A percentile compares a stretch with the other conserved stretches of the same genome.
These are phyloP conservation scores for Cercospora nicotianae DNA, from an alignment of 2,329 filamentous ascomycete genomes.

Conservation along the genomic window DNA sequence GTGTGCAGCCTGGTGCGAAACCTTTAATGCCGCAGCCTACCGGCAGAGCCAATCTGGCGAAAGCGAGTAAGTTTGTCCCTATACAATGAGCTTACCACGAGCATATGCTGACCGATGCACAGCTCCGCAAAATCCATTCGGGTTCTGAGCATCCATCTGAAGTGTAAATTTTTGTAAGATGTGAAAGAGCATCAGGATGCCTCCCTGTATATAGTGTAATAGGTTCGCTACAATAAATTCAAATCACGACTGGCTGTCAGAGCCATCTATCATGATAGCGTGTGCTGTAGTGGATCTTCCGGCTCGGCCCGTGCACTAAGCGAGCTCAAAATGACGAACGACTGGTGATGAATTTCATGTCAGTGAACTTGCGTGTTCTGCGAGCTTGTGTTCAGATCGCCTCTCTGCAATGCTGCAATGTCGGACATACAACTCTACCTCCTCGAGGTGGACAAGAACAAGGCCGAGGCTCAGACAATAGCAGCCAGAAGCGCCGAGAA, in stretches of 20 bases:
- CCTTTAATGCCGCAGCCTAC: conserved; percentile 84
- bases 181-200: conserved; percentile 19
- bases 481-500: conserved; percentile 48
- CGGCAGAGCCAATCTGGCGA: conserved; percentile 83
- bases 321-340: conserved; percentile 6
- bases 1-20: conserved; percentile 69
- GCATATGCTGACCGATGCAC: conserved; percentile 9
- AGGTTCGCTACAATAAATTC: conserved; percentile 19
- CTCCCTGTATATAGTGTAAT: conserved; percentile 29
- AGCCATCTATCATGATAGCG: neutral
- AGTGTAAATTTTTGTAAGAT: conserved; percentile 14
- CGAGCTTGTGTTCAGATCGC: neutral
- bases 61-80: conserved; percentile 79
- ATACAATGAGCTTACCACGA: neutral
- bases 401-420: conserved; percentile 41
- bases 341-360: neutral
- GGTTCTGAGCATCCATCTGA: conserved; percentile 51
- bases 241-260: conserved; percentile 3
- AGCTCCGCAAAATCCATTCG: conserved; percentile 71
- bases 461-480: conserved; percentile 47
- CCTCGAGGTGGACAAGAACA: conserved; percentile 52
- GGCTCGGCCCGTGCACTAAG: neutral
- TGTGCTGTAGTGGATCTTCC: neutral
- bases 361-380: neutral
- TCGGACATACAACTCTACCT: conserved; percentile 55